A percentile compares a stretch with the other conserved stretches of the same genome.
Evolutionary conservation across 108 stramenopile genomes (phyloP).

Genomic region (Cyclotella distinguenda): DNA sequence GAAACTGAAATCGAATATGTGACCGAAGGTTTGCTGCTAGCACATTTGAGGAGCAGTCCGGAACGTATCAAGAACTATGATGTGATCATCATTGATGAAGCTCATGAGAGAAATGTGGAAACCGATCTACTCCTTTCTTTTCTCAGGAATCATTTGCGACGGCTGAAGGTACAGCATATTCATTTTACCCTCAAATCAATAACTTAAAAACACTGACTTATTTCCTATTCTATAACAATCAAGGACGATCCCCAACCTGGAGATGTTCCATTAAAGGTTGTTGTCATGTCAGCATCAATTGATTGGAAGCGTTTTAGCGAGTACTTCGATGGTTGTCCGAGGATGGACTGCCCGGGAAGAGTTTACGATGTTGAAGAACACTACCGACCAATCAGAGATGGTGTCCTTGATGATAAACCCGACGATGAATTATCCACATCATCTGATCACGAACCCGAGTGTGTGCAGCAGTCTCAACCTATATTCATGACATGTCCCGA

Average conservation of each 20-base stretch:
- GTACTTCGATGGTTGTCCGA: background rate
- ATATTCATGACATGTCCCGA: background rate
- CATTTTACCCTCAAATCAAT: background rate
- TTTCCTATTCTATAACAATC: background rate
- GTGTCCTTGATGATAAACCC: background rate
- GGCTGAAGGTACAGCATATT: constrained; percentile 1
- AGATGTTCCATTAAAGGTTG: background rate
- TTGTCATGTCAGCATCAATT: constrained; percentile 3
- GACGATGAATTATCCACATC: background rate
- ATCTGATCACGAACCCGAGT: background rate
- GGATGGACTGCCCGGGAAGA: constrained; percentile 5
- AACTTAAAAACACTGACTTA: background rate
- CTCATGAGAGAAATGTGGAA: constrained; percentile 1
- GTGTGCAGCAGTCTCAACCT: background rate
- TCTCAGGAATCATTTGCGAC: background rate
- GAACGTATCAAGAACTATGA: constrained; percentile 1
- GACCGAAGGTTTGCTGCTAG: constrained; percentile 5
- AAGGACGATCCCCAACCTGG: constrained; percentile 1
- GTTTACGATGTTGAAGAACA: constrained; percentile 2
- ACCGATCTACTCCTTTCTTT: constrained; percentile 1
- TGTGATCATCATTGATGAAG: constrained; percentile 1
- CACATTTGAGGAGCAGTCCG: background rate
- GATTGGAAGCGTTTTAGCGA: background rate
- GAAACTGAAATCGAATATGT: background rate
- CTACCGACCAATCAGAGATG: constrained; percentile 1